Conservation (phyloP, 495 filamentous ascomycete species). For the Pyrenula massariospora region DNA sequence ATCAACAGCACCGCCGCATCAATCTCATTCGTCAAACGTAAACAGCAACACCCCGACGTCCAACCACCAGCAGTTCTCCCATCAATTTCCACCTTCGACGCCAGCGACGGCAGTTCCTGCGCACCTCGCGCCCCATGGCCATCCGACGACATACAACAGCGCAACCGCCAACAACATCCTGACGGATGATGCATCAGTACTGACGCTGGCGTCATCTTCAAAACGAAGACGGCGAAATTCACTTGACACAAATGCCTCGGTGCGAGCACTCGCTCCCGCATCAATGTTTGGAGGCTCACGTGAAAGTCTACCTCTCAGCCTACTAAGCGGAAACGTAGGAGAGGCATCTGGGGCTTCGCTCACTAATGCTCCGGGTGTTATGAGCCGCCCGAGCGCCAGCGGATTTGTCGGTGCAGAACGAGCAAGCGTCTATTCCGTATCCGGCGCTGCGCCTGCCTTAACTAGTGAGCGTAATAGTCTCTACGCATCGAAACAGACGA, state of each 20-base stretch:
- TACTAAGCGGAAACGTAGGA: conserved; percentile 69
- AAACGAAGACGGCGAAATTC: conserved; percentile 81
- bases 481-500: conserved; percentile 56
- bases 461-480: conserved; percentile 70
- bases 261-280: conserved; percentile 83
- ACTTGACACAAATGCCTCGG: conserved; percentile 90
- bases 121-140: conserved; percentile 55
- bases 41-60: conserved; percentile 29
- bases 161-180: conserved; percentile 88
- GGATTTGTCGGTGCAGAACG: conserved; percentile 62
- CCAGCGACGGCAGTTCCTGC: conserved; percentile 71
- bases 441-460: conserved; percentile 51
- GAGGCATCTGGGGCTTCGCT: conserved; percentile 34
- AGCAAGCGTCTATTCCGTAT: conserved; percentile 75
- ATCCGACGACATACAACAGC: conserved; percentile 73
- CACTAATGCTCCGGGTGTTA: conserved; percentile 37
- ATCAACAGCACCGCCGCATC: conserved; percentile 44
- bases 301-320: conserved; percentile 79
- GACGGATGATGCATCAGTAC: conserved; percentile 89
- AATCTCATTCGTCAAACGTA: conserved; percentile 23
- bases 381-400: conserved; percentile 41
- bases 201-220: conserved; percentile 92
- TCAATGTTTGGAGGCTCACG: conserved; percentile 83
- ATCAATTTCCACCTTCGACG: conserved; percentile 71
- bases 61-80: conserved; percentile 63